Conservation (phyloP, 1,139 yeast species). For the Sugiyamaella novakii region DNA sequence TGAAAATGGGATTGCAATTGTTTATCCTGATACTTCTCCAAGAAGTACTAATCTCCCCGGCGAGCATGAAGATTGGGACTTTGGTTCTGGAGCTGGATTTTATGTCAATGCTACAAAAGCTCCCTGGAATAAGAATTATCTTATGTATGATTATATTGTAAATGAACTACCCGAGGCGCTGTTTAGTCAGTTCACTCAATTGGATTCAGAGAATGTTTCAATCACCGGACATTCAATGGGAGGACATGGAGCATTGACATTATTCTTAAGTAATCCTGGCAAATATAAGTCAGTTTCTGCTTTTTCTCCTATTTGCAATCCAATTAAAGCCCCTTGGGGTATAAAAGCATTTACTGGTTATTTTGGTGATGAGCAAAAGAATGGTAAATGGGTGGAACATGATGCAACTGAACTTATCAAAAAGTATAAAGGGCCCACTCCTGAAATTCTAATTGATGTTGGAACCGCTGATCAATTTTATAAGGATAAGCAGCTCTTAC, state of each 20-base stretch:
- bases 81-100: conserved; percentile 95
- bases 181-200: conserved; percentile 48
- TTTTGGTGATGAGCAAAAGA: conserved; percentile 58
- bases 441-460: conserved; percentile 76
- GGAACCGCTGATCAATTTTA: conserved; percentile 79
- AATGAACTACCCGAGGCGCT: conserved; percentile 65
- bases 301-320: conserved; percentile 87
- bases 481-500: conserved; percentile 68
- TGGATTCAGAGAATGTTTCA: conserved; percentile 63
- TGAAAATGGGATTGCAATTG: conserved; percentile 79
- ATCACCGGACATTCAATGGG: conserved; percentile 99
- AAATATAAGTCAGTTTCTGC: conserved; percentile 83
- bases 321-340: conserved; percentile 81
- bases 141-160: conserved; percentile 84
- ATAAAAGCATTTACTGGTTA: conserved; percentile 78
- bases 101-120: conserved; percentile 79
- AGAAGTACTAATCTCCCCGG: conserved; percentile 85
- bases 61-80: conserved; percentile 83
- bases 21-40: conserved; percentile 97
- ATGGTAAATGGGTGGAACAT: conserved; percentile 64
- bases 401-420: conserved; percentile 80
- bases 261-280: conserved; percentile 73
- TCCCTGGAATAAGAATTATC: conserved; percentile 72
- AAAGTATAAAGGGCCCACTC: conserved; percentile 53
- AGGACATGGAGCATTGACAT: conserved; percentile 87